These are phyloP conservation scores for Pseudogymnoascus sp. DNA, from an alignment of 2,329 filamentous ascomycete genomes.

Conservation along the genomic window DNA sequence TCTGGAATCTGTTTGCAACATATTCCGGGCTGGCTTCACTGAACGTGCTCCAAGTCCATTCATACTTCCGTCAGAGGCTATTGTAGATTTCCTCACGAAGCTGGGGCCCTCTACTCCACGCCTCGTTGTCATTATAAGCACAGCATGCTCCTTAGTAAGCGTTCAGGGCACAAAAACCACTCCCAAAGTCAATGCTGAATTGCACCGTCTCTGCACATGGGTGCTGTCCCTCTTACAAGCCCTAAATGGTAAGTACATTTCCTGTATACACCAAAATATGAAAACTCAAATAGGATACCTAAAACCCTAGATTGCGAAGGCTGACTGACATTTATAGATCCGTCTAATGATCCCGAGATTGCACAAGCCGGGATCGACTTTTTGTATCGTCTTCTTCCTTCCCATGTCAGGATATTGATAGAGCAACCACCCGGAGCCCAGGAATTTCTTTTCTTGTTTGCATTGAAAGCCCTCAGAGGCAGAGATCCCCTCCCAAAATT, in stretches of 20 bases:
- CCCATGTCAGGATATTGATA: slow-evolving; percentile 54
- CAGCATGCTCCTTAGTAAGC: slow-evolving; percentile 61
- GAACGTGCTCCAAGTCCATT: slow-evolving; percentile 70
- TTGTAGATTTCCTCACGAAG: slow-evolving; percentile 58
- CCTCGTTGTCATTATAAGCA: slow-evolving; percentile 61
- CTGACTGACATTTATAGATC: slow-evolving; percentile 32
- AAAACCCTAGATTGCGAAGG: neutral
- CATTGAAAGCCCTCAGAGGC: slow-evolving; percentile 60
- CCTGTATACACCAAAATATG: neutral
- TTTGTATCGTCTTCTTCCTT: slow-evolving; percentile 53
- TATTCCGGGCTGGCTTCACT: slow-evolving; percentile 66
- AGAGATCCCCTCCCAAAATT: slow-evolving; percentile 69
- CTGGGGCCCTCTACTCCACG: slow-evolving; percentile 54
- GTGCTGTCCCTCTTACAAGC: slow-evolving; percentile 53
- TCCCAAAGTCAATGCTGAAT: slow-evolving; percentile 39
- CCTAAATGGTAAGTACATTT: slow-evolving; percentile 44
- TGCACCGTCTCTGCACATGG: slow-evolving; percentile 51
- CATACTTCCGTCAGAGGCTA: slow-evolving; percentile 58
- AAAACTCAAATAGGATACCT: neutral
- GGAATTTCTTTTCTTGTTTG: slow-evolving; percentile 63
- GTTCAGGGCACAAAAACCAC: slow-evolving; percentile 43
- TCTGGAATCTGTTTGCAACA: slow-evolving; percentile 61
- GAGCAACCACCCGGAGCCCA: slow-evolving; percentile 47
- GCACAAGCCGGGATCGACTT: slow-evolving; percentile 69
- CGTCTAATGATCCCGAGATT: slow-evolving; percentile 60